Evolutionary conservation across 164 flowering plant species (phyloP), one percentile per base, ranked within the genome.

Genomic region (Annona squamosa): DNA sequence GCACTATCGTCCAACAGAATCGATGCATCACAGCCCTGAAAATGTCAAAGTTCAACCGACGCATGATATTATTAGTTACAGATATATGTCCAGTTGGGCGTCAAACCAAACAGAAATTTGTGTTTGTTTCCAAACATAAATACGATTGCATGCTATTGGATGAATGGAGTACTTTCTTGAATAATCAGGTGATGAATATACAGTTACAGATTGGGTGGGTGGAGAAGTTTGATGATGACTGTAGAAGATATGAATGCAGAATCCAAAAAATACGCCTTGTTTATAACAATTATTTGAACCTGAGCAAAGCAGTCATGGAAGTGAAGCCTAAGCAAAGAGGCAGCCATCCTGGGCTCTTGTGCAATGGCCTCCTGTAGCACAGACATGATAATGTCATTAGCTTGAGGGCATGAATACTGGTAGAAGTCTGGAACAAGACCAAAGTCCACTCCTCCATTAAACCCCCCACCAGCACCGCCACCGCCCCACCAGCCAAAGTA

Each of bases 281-380:
- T 26, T 26, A 26, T 26, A 26, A 26, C 37, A 0, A 26, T 26
- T 26, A 26, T 26, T 43, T 3, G 3, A 69, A 94, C 97, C 97
- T 91, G 93, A n/a, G 80, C 95, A 76, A 94, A 92, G 79, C 98
- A 94, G 76, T 94, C 98, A 79, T 94, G 98, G 84, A 94, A 94
- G 70, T 91, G 97, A 77, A 94, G 97, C 82, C 98, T 84, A 43
- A 94, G 88, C 84, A 94, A 78, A 71, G 97, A 87, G 45, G 98
- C 98, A 79, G 97, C 93, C 82, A 90, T 86, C 47, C 94, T 85
- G 37, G 93, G 85, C 71, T 94, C 89, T 75, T 74, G 82, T 0
- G 86, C 78, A 69, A 91, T 87, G 81, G 87, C 97, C 47, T 81
- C 80, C 71, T 89, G 84, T 76, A 94, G 71, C 56, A 89, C 91